phyloP scores from a whole-genome alignment of 202 grass and related monocot species.

The Cymbopogon flexuosus region DNA sequence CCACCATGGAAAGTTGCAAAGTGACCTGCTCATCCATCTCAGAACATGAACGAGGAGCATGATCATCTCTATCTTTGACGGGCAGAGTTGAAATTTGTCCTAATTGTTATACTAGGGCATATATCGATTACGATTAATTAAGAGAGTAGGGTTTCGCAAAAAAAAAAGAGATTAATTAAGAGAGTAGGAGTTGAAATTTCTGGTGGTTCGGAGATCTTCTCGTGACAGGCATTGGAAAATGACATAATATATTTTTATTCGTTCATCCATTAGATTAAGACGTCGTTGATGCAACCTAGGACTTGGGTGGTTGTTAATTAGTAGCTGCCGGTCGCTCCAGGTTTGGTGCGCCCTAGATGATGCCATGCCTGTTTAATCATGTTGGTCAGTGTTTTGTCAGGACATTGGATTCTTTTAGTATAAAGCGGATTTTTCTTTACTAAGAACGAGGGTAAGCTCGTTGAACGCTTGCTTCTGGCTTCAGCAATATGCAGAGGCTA shows the following conservation, averaged over 20 bases:
- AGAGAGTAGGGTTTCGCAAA: too few species aligned
- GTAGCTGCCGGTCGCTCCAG: background rate
- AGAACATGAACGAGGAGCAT: background rate
- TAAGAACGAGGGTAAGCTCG: background rate
- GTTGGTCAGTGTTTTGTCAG: slow-evolving; percentile 25
- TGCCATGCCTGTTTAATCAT: slow-evolving; percentile 19
- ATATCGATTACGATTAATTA: background rate
- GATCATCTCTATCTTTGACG: background rate
- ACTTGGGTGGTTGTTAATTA: background rate
- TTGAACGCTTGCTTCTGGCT: too few species aligned
- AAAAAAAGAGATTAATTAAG: too few species aligned
- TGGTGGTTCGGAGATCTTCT: background rate
- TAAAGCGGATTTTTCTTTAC: background rate
- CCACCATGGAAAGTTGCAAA: background rate
- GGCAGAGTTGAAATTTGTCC: background rate
- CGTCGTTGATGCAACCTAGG: slow-evolving; percentile 21
- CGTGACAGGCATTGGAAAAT: background rate
- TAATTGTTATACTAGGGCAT: background rate
- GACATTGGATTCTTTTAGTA: slow-evolving; percentile 24
- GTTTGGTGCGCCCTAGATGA: background rate
- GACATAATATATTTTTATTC: background rate
- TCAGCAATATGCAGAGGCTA: background rate
- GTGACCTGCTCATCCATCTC: background rate
- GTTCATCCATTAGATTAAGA: slow-evolving; percentile 16
- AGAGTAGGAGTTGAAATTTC: background rate